Percentiles rank a stretch among this genome's conserved stretches.
Conservation (phyloP, 805 yeast genomes). For the Nakazawaea pomicola region DNA sequence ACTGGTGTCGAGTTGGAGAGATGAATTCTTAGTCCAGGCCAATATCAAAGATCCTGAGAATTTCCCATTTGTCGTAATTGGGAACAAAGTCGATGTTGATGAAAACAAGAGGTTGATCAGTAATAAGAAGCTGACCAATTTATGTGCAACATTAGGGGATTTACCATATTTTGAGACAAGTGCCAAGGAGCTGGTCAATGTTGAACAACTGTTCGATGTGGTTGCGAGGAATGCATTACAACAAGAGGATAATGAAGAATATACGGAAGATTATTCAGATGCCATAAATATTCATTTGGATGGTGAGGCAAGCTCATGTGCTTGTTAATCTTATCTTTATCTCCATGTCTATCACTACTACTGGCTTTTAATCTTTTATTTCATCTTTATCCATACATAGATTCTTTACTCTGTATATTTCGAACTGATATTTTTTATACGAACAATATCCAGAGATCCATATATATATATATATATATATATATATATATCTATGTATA, state of each 20-base stretch:
- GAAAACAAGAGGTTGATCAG: slow-evolving; percentile 77
- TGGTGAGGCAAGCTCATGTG: slow-evolving; percentile 71
- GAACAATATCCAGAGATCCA: too few species aligned
- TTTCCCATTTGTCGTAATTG: slow-evolving; percentile 93
- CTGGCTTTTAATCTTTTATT: too few species aligned
- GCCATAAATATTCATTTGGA: slow-evolving; percentile 94
- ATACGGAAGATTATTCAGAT: slow-evolving; percentile 90
- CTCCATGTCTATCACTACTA: not conserved
- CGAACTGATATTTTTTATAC: too few species aligned
- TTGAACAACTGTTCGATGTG: slow-evolving; percentile 92
- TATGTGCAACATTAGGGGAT: slow-evolving; percentile 46
- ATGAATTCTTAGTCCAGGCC: slow-evolving; percentile 90
- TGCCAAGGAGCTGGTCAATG: slow-evolving; percentile 95
- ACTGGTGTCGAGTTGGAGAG: slow-evolving; percentile 86
- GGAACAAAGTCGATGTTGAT: slow-evolving; percentile 93
- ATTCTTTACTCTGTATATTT: too few species aligned
- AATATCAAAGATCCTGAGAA: slow-evolving; percentile 90
- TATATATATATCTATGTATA: too few species aligned
- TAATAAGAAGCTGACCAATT: slow-evolving; percentile 44
- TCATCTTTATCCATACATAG: not conserved
- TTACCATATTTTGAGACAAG: slow-evolving; percentile 95
- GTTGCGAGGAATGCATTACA: slow-evolving; percentile 93
- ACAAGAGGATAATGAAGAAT: slow-evolving; percentile 90
- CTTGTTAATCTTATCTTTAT: slow-evolving; percentile 42
- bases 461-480: too few species aligned